Evolutionary conservation across 805 yeast species (phyloP), one percentile per base, ranked within the genome.

Genomic region (Brettanomyces nanus): DNA sequence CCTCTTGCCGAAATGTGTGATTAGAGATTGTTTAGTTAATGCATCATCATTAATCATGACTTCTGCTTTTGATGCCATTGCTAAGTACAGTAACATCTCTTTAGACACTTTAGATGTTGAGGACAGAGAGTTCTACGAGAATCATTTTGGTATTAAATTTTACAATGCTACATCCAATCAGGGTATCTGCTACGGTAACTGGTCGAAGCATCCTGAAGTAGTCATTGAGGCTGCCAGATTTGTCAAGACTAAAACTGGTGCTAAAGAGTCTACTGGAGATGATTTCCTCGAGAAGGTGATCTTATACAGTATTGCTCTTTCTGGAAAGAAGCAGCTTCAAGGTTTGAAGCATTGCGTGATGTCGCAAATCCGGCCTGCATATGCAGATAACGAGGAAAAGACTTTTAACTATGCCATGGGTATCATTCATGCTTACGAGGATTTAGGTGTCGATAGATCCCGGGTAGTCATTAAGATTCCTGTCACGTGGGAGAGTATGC

Each of bases 381-480:
- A 37, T n/a, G 46, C 48, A n/a, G 37, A 45, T 27, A 58, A 60
- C 35, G 45, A 53, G 1, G 55, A 47, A n/a, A 51, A 42, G 18
- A 49, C 56, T 6, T 47, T 47, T 30, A 39, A 38, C 3, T 45
- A 52, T 23, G 65, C 62, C 6, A 41, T 37, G 20, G 44, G 31
- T 3, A 48, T 59, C 32, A 59, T 60, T 30, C 43, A 39, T 2
- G 63, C 61, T 6, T 61, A 52, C 37, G 58, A 52, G 29, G 56
- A 51, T 13, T 23, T 60, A 5, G 65, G 64, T 4, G 56, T 61
- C 19, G 50, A 54, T 32, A 51, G 47, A 35, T 45, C 48, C 17
- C 46, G 43, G 33, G 61, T 61, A 26, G 53, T 61, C 37, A 59
- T 61, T 45, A 61, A 61, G 41, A 43, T 61, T 34, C 61, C 63